These are phyloP conservation scores for Phaeoacremonium minimum DNA, from an alignment of 2,329 filamentous ascomycete genomes.

Conservation along the genomic window DNA sequence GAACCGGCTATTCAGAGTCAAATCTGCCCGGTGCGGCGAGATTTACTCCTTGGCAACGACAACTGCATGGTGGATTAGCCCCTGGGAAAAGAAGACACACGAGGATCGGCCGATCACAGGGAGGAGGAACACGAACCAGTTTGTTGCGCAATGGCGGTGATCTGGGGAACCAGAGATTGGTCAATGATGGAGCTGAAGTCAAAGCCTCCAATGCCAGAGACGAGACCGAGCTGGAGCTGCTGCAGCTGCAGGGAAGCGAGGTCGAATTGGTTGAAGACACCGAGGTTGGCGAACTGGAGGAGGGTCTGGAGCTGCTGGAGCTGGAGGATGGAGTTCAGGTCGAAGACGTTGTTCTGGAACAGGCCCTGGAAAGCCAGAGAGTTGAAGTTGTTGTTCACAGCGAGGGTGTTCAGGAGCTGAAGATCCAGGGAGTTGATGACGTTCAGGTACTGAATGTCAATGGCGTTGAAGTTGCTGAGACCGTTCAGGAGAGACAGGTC, in stretches of 20 bases:
- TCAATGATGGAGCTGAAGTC: constrained; percentile 17
- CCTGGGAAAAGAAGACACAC: not conserved
- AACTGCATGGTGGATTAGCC: not conserved
- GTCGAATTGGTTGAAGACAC: constrained; percentile 21
- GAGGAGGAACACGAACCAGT: constrained; percentile 4
- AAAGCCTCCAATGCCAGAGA: constrained; percentile 18
- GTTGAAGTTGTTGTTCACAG: constrained; percentile 40
- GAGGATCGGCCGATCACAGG: too few relatives aligned
- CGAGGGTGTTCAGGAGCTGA: constrained; percentile 33
- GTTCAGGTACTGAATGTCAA: constrained; percentile 41
- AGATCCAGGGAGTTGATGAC: constrained; percentile 41
- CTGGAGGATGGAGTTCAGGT: constrained; percentile 33
- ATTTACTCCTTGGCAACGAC: not conserved
- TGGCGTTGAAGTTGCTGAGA: constrained; percentile 32
- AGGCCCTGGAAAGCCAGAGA: constrained; percentile 34
- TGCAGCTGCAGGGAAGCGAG: constrained; percentile 17
- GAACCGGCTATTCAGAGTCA: too few relatives aligned
- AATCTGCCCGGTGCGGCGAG: too few relatives aligned
- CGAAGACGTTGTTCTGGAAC: constrained; percentile 33
- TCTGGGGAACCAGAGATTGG: constrained; percentile 14
- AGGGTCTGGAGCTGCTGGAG: constrained; percentile 35
- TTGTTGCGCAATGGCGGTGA: constrained; percentile 11
- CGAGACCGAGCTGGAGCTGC: constrained; percentile 19
- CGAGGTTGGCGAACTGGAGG: constrained; percentile 24
- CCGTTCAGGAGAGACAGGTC: constrained; percentile 34